Base-by-base conservation (phyloP, 208 protist species). In the Acanthamoeba royreba region DNA sequence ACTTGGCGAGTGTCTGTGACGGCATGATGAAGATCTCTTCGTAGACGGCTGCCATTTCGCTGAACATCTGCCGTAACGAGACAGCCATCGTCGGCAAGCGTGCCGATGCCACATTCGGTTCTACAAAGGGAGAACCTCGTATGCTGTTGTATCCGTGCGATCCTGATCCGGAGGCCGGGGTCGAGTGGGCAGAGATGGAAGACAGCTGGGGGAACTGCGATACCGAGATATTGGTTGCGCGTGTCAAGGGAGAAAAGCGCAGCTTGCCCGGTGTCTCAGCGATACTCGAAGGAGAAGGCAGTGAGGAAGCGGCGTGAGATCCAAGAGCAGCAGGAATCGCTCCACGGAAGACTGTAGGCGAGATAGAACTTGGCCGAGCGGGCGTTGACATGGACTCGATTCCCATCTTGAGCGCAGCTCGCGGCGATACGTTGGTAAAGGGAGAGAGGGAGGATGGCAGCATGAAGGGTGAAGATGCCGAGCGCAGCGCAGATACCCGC, bases 1-100 rank as follows among this genome's bases (percentile, higher is more conserved):
- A 85, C 43, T 85, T 85, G 38, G 74, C 74, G 5, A 85, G 74
- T 22, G 74, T 85, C 74, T 85, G 74, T 45, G 74, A 85, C 28
- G 74, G 74, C 74, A 85, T 47, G 43, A 85, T 85, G 43, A 85
- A 85, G 19, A 33, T 85, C 43, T 85, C 74, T 33, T 85, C 74
- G 43, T 85, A 85, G 43, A 53, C 53, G 42, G 74, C 43, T 28
- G 74, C 74, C 74, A 85, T 85, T 22, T 85, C 74, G 43, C 74
- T 53, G 74, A 85, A 85, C 74, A 85, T 85, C 25, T 85, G 74
- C 74, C n/a, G n/a, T n/a, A n/a, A n/a, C n/a, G n/a, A n/a, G n/a
- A n/a, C n/a, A n/a, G n/a, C n/a, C n/a, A n/a, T n/a, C n/a, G n/a
- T n/a, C n/a, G n/a, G n/a, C n/a, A n/a, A n/a, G n/a, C n/a, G n/a